Evolutionary conservation across 352 stramenopile species (phyloP), one percentile per base, ranked within the genome.

Genomic region (Globisporangium rhizosaccharum): DNA sequence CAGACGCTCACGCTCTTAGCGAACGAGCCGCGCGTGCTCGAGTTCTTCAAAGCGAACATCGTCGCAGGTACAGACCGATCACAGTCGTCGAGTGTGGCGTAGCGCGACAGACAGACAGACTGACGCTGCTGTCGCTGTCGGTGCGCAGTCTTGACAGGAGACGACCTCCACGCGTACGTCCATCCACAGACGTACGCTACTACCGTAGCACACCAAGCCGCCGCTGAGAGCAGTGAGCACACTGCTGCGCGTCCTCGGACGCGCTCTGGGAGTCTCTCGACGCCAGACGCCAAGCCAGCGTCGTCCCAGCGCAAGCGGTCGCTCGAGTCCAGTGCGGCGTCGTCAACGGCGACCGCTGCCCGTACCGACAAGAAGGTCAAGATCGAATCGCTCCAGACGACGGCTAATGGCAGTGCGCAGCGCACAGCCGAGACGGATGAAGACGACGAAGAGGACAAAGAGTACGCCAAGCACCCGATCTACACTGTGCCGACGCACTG

Each of bases 401-500:
- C 26, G 20, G 23, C 57, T 8, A 54, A 49, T n/a, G 25, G 26
- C 59, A 47, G 39, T 33, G 51, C 26, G 41, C 62, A 28, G 20
- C 48, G 26, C n/a, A 42, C 57, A 11, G 47, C 52, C 17, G 14
- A 46, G 9, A 26, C 44, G 10, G 50, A 54, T 4, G 50, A 54
- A 15, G 59, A 65, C 47, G 59, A 65, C 10, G 58, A 58, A 8
- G 71, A 82, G 20, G 69, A 60, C 17, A 72, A 65, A 42, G 55
- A 59, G 23, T 62, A 56, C 37, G 73, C 62, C 8, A 79, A 62
- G 12, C 81, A 88, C 58, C 81, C 76, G 30, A 84, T 71, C 25
- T 82, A 83, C 57, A 82, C 81, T 6, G 73, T 87, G 30, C 81
- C 81, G 20, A 87, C 78, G 36, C 81, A 84, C 42, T 90, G 81